Evolutionary conservation across 768 basidiomycete genomes (phyloP), one percentile per base, ranked within the genome.

Genomic region (Tricholoma bakamatsutake): DNA sequence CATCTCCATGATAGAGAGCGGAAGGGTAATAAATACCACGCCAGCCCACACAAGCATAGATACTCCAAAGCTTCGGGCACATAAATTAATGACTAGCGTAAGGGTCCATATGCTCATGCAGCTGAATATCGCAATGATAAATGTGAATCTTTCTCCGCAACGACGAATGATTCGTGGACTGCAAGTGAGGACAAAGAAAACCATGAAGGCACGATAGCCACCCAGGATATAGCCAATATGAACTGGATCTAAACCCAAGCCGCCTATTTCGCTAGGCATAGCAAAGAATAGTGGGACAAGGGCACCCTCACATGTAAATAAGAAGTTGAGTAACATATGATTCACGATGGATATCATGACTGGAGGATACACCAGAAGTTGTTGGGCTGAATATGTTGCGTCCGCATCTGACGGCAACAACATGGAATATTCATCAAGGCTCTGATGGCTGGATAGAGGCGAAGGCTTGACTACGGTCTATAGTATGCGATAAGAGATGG

Each of bases 221-320:
- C 78, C 71, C 28, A 83, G 69, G 51, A 81, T 76, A 33, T 71
- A 68, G 2, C 83, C 83, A 28, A 85, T 85, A 6, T 59, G 61
- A 4, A 73, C 71, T 9, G 84, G 81, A 21, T 72, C 62, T 11
- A 84, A 67, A 7, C 80, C 81, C 28, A 83, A 74, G 0, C 82
- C 82, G 17, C 83, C 83, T 6, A 76, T 71, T 10, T 65, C 69
- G 50, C 75, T 62, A 5, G 83, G 81, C 2, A 81, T 83, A 21
- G 80, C 75, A 49, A 75, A 72, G 64, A 82, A 83, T 13, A 83
- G 63, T 0, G 84, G 83, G 15, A 80, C 76, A 5, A 84, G 61
- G 7, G 79, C 73, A 34, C 55, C 40, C 47, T 42, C 42, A 27
- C 34, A 39, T 21, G 83, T 80, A 33, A 82, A 79, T 24, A 80